Evolutionary conservation across 805 yeast species (phyloP).

Genomic region (Candida taoyuanica): DNA sequence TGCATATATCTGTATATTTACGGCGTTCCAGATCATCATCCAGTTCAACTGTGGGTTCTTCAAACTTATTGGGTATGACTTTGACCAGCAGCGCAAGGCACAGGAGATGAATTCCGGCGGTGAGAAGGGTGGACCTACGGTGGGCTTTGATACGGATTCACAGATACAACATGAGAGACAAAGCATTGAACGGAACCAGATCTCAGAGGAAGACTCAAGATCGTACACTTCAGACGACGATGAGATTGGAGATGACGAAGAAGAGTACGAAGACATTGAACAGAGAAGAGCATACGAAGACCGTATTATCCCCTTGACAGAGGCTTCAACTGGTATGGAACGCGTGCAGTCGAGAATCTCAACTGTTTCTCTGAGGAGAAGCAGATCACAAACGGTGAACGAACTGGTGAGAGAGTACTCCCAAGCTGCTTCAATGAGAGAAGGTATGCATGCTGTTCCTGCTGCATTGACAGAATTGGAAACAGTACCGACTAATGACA

Average conservation of each 20-base stretch:
- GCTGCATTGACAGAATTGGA: constrained; percentile 21
- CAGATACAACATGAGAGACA: not conserved
- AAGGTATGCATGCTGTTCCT: constrained; percentile 17
- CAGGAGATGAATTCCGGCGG: no score
- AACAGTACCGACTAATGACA: constrained; percentile 4
- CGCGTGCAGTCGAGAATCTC: constrained; percentile 14
- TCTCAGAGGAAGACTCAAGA: not conserved
- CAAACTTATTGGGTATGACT: constrained; percentile 66
- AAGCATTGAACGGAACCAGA: not conserved
- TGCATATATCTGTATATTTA: constrained; percentile 76
- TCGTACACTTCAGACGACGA: constrained; percentile 4
- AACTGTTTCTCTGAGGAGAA: constrained; percentile 13
- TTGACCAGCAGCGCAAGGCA: constrained; percentile 10
- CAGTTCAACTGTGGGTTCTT: constrained; percentile 76
- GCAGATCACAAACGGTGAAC: constrained; percentile 31
- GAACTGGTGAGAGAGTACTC: constrained; percentile 47
- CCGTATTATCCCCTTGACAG: constrained; percentile 9
- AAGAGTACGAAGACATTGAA: constrained; percentile 2
- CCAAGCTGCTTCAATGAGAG: constrained; percentile 20
- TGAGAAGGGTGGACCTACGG: no score
- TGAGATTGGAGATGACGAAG: constrained; percentile 1
- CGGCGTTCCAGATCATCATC: constrained; percentile 56
- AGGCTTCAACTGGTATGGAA: constrained; percentile 9
- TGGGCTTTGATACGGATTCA: no score
- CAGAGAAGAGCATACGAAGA: constrained; percentile 2